Conservation (phyloP, 805 yeast species). For the Hanseniaspora hatyaiensis region DNA sequence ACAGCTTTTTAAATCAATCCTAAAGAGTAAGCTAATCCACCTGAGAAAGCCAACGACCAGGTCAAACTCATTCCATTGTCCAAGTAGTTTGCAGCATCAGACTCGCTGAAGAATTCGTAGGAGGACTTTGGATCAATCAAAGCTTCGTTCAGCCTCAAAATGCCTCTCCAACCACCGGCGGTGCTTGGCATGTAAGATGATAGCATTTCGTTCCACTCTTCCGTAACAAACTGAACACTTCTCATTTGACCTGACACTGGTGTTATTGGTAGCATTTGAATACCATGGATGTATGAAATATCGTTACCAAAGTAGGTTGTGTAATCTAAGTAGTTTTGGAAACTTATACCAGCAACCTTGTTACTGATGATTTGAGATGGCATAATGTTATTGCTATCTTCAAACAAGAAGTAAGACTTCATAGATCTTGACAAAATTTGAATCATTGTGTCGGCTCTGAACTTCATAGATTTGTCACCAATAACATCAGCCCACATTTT, state of each 20-base stretch:
- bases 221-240: slow-evolving; percentile 37
- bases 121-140: slow-evolving; percentile 34
- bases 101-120: slow-evolving; percentile 33
- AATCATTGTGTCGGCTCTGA: slow-evolving; percentile 47
- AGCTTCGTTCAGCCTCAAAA: slow-evolving; percentile 33
- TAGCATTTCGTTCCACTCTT: slow-evolving; percentile 50
- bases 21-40: slow-evolving; percentile 32
- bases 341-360: slow-evolving; percentile 61
- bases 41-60: slow-evolving; percentile 51
- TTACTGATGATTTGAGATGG: slow-evolving; percentile 39
- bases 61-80: slow-evolving; percentile 55
- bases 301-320: slow-evolving; percentile 62
- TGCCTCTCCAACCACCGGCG: slow-evolving; percentile 57
- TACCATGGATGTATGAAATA: slow-evolving; percentile 59
- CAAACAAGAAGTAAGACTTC: slow-evolving; percentile 25
- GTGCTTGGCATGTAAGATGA: slow-evolving; percentile 32
- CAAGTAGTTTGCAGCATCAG: slow-evolving; percentile 32
- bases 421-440: slow-evolving; percentile 46
- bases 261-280: slow-evolving; percentile 65
- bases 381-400: slow-evolving; percentile 7
- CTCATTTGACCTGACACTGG: slow-evolving; percentile 50
- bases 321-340: slow-evolving; percentile 62
- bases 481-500: slow-evolving; percentile 54
- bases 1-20: slow-evolving; percentile 15
- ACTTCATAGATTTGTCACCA: slow-evolving; percentile 41